Conservation (phyloP, 2,329 filamentous ascomycete species). For the Pseudophaeomoniella oleicola region DNA sequence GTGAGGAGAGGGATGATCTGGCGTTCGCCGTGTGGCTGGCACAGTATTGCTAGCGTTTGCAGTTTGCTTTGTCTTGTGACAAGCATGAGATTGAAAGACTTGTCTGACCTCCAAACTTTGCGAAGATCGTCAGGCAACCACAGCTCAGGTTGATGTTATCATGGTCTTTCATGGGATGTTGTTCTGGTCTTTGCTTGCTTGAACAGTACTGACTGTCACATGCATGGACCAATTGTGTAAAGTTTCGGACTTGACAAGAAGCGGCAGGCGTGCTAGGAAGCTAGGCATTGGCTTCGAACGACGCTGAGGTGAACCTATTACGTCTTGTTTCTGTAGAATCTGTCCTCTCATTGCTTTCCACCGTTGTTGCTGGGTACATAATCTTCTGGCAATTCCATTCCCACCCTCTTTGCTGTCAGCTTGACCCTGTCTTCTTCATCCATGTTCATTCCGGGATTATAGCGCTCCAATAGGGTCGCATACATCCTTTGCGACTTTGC, state of each 20-base stretch:
- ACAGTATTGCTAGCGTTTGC: no score
- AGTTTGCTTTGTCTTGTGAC: no score
- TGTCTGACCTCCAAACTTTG: no score
- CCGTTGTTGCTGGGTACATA: neutral
- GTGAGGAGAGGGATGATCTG: no score
- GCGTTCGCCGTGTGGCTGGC: no score
- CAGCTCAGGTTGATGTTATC: no score
- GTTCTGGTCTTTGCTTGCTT: neutral
- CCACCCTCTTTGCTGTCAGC: constrained; percentile 72
- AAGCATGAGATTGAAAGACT: no score
- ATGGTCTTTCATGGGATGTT: no score
- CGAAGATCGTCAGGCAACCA: no score
- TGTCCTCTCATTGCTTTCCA: neutral
- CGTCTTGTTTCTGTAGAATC: neutral
- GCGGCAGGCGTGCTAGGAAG: neutral
- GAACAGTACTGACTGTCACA: neutral
- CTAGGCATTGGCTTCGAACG: neutral
- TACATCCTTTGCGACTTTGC: constrained; percentile 77
- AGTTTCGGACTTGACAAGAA: no score
- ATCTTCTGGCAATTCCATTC: constrained; percentile 71
- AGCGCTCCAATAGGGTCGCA: constrained; percentile 66
- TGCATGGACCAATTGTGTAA: neutral
- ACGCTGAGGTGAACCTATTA: neutral
- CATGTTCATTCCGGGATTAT: constrained; percentile 88
- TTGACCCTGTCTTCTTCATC: constrained; percentile 69